Evolutionary conservation across 495 filamentous ascomycete genomes (phyloP).

Genomic region (Aspergillus egyptiacus): DNA sequence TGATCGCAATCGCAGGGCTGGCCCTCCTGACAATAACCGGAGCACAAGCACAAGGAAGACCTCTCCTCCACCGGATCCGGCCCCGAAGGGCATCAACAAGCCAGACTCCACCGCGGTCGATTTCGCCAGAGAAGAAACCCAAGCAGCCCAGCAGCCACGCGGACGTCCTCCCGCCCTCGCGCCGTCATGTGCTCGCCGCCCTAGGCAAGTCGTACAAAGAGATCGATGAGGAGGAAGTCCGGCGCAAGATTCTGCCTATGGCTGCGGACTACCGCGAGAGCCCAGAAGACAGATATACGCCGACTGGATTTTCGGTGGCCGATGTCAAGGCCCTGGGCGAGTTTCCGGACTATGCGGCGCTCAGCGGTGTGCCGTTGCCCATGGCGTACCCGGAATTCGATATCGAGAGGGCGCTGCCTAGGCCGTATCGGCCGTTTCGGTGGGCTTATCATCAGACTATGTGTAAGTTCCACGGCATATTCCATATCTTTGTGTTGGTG

Average conservation of each 20-base stretch:
- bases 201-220: constrained; percentile 23
- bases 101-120: constrained; percentile 50
- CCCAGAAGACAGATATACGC: constrained; percentile 42
- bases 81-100: constrained; percentile 35
- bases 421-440: constrained; percentile 74
- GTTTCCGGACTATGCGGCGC: constrained; percentile 74
- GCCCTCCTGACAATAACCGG: constrained; percentile 14
- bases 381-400: constrained; percentile 58
- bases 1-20: constrained; percentile 22
- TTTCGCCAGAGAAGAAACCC: constrained; percentile 47
- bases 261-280: constrained; percentile 36
- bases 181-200: constrained; percentile 44
- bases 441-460: constrained; percentile 93
- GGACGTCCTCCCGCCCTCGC: constrained; percentile 51
- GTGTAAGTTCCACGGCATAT: constrained; percentile 53
- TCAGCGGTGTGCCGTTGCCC: constrained; percentile 77
- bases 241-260: constrained; percentile 37
- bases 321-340: constrained; percentile 72
- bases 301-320: constrained; percentile 56
- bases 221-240: constrained; percentile 29
- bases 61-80: constrained; percentile 15
- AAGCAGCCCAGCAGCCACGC: constrained; percentile 31
- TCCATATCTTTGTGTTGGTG: neutral
- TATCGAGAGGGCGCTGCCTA: constrained; percentile 57
- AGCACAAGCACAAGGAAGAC: constrained; percentile 8